Base-by-base conservation (phyloP, 2,329 filamentous ascomycete species). In the Arthrobotrys sinensis region DNA sequence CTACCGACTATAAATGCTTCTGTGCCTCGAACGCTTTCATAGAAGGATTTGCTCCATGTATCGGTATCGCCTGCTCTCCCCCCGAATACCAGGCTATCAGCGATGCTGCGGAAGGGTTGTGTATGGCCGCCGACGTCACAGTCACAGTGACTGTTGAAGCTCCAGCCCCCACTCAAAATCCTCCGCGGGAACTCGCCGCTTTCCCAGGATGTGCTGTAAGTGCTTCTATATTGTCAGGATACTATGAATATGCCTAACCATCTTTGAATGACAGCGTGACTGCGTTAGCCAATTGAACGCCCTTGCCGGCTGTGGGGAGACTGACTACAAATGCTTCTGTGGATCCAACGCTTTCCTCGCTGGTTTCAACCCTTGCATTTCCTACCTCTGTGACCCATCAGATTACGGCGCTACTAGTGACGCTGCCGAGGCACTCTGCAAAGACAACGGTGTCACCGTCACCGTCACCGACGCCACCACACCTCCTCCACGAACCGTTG, bases 191-290 rank as follows among this genome's bases (percentile, higher is more conserved):
- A 21, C 64, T 76, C 19, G 46, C 53, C 0, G 48, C 38, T 2
- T 68, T 68, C 55, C 71, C 71, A 64, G 45, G 19, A 12, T 76
- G 71, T n/a, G 71, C 63, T 46, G 71, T 76, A 63, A 68, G 71
- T 64, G 48, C 8, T 4, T 21, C 16, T 28, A 40, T 43, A 63
- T n/a, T 45, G 0, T 48, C n/a, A 34, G 28, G 43, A 28, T 45
- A 34, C n/a, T 3, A 8, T 28, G n/a, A 3, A 14, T 14, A 46
- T 21, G 21, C 36, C 67, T 71, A 46, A 65, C 55, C 36, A n/a
- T 45, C 7, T 16, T 10, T 21, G 1, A n/a, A 32, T 16, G 8
- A 14, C 32, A 76, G 71, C 43, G 36, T 36, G 43, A 64, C 11
- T 76, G 71, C 19, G 63, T 76, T 10, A 76, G 43, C 24, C 63